These are phyloP conservation scores for Yamadazyma atmosphaerica DNA, from an alignment of 1,139 yeast genomes.

Conservation along the genomic window DNA sequence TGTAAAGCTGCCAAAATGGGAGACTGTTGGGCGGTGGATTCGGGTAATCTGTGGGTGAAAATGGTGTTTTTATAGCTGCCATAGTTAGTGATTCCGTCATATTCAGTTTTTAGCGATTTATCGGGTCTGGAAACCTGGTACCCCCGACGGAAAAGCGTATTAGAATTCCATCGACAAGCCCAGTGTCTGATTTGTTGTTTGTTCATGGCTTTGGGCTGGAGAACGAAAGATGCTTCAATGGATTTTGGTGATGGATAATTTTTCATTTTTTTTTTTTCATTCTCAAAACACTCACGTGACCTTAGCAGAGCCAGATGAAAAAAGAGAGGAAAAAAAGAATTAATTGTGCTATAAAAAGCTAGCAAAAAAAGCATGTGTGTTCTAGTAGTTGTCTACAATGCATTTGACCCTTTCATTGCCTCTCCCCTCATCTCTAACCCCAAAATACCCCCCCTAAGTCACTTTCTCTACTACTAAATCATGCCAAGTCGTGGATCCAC, in stretches of 20 bases:
- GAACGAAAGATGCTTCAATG: background rate
- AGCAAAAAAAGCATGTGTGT: too few species aligned
- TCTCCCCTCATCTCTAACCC: too few species aligned
- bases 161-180: background rate
- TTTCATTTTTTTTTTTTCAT: constrained; percentile 8
- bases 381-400: too few species aligned
- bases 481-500: background rate
- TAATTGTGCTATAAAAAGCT: too few species aligned
- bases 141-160: background rate
- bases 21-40: constrained; percentile 54
- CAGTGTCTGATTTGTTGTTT: background rate
- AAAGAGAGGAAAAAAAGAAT: too few species aligned
- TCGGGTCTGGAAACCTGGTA: constrained; percentile 26
- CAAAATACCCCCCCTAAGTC: too few species aligned
- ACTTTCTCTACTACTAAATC: too few species aligned
- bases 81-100: constrained; percentile 36
- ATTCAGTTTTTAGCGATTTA: constrained; percentile 29
- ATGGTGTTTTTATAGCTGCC: constrained; percentile 43
- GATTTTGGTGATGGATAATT: constrained; percentile 5
- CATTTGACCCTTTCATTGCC: too few species aligned
- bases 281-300: background rate
- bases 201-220: background rate
- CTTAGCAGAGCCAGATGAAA: too few species aligned
- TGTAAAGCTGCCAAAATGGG: constrained; percentile 81
- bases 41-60: constrained; percentile 50